Evolutionary conservation across 139 green algal genomes (phyloP).

Genomic region (Micromonas pusilla): DNA sequence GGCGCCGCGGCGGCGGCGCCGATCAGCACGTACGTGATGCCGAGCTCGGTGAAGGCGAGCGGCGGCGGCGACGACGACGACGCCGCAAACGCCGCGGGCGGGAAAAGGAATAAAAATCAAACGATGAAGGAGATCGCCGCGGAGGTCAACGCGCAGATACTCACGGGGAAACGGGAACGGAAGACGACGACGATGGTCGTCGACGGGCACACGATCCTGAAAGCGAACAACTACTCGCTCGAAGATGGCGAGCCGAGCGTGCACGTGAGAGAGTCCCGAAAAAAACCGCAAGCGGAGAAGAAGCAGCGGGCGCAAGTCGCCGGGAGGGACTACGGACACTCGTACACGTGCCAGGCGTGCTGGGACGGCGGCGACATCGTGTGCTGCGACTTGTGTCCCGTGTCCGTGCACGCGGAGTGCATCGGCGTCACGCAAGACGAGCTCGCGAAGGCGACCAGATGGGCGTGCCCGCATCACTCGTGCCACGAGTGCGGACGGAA

Average conservation of each 20-base stretch:
- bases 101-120: conserved; percentile 9
- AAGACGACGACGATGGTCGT: conserved; percentile 42
- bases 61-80: neutral
- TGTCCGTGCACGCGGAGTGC: conserved; percentile 9
- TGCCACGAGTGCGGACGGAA: conserved; percentile 26
- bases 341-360: conserved; percentile 5
- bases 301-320: conserved; percentile 1
- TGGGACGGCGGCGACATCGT: conserved; percentile 25
- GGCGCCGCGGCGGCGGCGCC: conserved; percentile 3
- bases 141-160: conserved; percentile 4
- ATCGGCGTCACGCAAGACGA: conserved; percentile 17
- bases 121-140: conserved; percentile 17
- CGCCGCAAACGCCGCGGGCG: neutral
- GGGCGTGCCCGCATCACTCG: conserved; percentile 23
- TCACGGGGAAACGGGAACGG: conserved; percentile 12
- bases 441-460: neutral
- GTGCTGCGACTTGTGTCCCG: conserved; percentile 24
- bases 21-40: conserved; percentile 9
- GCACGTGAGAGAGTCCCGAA: conserved; percentile 27
- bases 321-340: conserved; percentile 15
- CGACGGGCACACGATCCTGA: conserved; percentile 50
- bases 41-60: neutral
- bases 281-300: neutral
- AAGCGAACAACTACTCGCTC: conserved; percentile 58
- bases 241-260: conserved; percentile 48